These are phyloP conservation scores for Kondoa subrosea DNA, from an alignment of 768 basidiomycete species.

Conservation along the genomic window DNA sequence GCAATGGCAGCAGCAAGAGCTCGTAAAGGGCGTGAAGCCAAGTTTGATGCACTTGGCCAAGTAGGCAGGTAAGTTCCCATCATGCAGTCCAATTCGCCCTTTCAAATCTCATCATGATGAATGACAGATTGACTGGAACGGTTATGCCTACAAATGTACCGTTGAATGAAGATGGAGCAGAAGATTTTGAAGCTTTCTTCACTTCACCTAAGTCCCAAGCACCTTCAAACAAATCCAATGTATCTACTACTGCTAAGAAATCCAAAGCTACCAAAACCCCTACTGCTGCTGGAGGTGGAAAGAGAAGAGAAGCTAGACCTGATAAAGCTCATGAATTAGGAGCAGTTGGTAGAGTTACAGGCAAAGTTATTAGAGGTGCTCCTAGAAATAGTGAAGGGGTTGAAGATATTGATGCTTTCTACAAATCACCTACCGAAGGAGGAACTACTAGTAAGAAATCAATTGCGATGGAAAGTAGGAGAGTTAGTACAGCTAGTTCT, in stretches of 20 bases:
- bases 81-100: not conserved
- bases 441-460: not conserved
- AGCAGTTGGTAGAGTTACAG: not conserved
- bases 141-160: constrained; percentile 1
- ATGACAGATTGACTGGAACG: not conserved
- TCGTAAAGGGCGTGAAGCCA: not conserved
- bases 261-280: not conserved
- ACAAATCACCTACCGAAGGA: constrained; percentile 25
- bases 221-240: too few relatives aligned
- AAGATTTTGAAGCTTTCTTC: constrained; percentile 8
- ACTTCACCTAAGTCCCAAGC: constrained; percentile 3
- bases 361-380: constrained; percentile 1
- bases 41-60: constrained; percentile 5
- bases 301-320: not conserved
- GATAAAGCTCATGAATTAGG: constrained; percentile 1
- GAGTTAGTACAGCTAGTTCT: not conserved
- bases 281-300: not conserved
- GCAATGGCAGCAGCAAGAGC: not conserved
- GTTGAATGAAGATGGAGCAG: constrained; percentile 1
- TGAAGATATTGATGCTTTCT: constrained; percentile 32
- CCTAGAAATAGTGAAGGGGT: constrained; percentile 27
- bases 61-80: not conserved
- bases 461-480: constrained; percentile 2
- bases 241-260: not conserved
- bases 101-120: not conserved